Base-by-base conservation (phyloP, 2,329 filamentous ascomycete genomes). In the Pseudopyrenochaeta lycopersici region DNA sequence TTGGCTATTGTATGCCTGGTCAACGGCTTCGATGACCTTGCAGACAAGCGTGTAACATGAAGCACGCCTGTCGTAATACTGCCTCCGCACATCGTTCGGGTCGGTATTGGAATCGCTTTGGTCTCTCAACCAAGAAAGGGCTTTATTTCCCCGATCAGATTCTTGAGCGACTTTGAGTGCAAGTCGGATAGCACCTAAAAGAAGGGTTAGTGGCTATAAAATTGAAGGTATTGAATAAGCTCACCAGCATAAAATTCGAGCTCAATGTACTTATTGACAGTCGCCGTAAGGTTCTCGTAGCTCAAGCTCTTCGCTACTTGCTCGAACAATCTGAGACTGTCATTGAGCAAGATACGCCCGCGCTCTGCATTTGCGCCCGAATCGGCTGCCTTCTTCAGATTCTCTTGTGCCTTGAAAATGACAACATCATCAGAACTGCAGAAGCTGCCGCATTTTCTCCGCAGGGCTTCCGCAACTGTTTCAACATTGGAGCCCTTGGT, bases 321-420 rank as follows among this genome's bases (percentile, higher is more conserved):
- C 73, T 93, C 86, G 75, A 98, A 98, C 14, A 98, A 82, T 47
- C 88, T 86, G 64, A 97, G 77, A 76, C 93, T 97, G 74, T 98
- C 94, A 64, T 93, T 93, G 18, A 99, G 83, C 31, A 97, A 80
- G 39, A 88, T 88, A 30, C 93, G 87, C 5, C 90, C 91, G 46
- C 87, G 82, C 63, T 93, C 94, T 3, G 87, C 87, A 68, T 92
- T 91, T 4, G 84, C 80, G 9, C 88, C 86, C 42, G 90, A 86
- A 73, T 97, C 93, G 2, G 88, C 88, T 1, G 94, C 94, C 63
- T 91, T 86, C 81, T 97, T 96, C 47, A 98, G 81, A 67, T 94
- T 90, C 76, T 99, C 95, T 73, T 98, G 94, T 0, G 95, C 95
- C 77, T 97, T 98, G 87, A 99, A 99, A 64, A 97, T 94, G 60